phyloP scores from a whole-genome alignment of 169 alveolate species.

The Plasmodium yoelii region DNA sequence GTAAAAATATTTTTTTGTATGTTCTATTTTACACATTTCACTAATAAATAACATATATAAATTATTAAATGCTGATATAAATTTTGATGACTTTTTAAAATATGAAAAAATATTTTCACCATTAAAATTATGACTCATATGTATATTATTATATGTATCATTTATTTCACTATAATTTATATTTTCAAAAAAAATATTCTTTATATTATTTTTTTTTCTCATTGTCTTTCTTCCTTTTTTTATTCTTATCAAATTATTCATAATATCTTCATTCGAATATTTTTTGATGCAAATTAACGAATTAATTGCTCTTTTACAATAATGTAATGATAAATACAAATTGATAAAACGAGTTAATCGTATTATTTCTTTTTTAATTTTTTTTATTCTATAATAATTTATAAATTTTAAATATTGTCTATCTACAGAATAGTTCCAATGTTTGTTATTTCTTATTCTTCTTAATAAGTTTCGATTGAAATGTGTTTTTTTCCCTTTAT shows the following conservation, averaged over 20 bases:
- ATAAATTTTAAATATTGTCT: constrained; percentile 8
- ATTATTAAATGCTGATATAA: neutral
- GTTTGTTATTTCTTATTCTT: constrained; percentile 5
- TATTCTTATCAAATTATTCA: neutral
- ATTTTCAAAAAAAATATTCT: neutral
- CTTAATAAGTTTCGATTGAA: neutral
- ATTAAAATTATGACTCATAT: neutral
- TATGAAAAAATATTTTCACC: neutral
- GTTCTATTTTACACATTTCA: constrained; percentile 10
- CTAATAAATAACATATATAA: constrained; percentile 3
- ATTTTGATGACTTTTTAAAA: neutral
- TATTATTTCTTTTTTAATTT: constrained; percentile 33
- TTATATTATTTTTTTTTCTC: neutral
- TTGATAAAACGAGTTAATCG: constrained; percentile 23
- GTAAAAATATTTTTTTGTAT: constrained; percentile 2
- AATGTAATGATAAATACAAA: constrained; percentile 16
- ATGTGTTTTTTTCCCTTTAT: neutral
- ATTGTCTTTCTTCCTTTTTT: neutral
- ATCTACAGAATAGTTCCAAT: constrained; percentile 32
- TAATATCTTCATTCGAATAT: neutral
- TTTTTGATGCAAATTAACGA: neutral
- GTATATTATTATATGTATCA: neutral
- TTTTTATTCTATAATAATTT: constrained; percentile 14
- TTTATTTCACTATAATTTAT: neutral
- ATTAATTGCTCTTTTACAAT: constrained; percentile 24